Conservation (phyloP, 169 alveolate genomes). For the Plasmodium relictum region DNA sequence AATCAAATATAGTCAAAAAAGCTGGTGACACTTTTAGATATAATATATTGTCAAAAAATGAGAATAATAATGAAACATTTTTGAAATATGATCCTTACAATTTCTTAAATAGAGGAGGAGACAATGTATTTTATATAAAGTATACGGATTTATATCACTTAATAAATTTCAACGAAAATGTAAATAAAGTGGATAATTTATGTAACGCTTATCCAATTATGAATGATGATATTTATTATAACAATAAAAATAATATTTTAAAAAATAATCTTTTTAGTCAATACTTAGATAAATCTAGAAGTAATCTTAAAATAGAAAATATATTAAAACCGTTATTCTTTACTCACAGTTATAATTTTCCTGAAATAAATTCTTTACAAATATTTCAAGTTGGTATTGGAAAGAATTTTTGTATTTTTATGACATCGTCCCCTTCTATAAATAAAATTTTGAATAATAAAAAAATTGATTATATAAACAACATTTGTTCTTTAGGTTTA, state of each 20-base stretch:
- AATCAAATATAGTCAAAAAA: background rate
- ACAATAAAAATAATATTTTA: slow-evolving; percentile 2
- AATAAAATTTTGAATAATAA: slow-evolving; percentile 60
- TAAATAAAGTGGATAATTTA: background rate
- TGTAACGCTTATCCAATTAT: background rate
- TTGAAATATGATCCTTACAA: slow-evolving; percentile 27
- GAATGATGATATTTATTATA: slow-evolving; percentile 1
- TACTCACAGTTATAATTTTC: slow-evolving; percentile 2
- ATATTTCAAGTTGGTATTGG: slow-evolving; percentile 60
- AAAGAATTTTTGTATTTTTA: slow-evolving; percentile 34
- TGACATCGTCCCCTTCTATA: slow-evolving; percentile 66
- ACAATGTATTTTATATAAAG: slow-evolving; percentile 55
- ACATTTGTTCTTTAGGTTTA: slow-evolving; percentile 40
- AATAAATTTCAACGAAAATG: slow-evolving; percentile 1
- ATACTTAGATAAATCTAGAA: background rate
- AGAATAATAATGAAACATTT: background rate
- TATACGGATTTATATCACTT: slow-evolving; percentile 36
- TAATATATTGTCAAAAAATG: slow-evolving; percentile 21
- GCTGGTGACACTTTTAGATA: slow-evolving; percentile 26
- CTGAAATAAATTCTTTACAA: slow-evolving; percentile 20
- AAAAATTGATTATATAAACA: slow-evolving; percentile 62
- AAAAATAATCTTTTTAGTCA: background rate
- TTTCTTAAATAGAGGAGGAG: slow-evolving; percentile 64
- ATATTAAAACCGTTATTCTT: slow-evolving; percentile 44
- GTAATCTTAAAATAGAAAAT: background rate